Base-by-base conservation (phyloP, 176 grass and related monocot species). In the Aegilops longissima region DNA sequence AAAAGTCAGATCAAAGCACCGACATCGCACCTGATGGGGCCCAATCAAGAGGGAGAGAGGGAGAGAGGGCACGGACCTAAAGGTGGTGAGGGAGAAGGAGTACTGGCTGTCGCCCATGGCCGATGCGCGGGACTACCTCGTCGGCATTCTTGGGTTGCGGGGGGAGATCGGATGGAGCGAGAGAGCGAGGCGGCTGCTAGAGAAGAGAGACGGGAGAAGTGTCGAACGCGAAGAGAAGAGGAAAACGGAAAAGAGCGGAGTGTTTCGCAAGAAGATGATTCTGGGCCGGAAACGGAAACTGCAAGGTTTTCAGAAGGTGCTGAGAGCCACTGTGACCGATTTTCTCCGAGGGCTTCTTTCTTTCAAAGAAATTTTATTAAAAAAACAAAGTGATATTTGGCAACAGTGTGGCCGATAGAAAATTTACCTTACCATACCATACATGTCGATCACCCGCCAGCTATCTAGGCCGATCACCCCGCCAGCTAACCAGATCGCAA, bases 11-110 rank as follows among this genome's bases (percentile, higher is more conserved):
- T 76, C 73, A 75, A 49, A 51, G 45, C 24, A 17, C 42, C 23
- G 13, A 29, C 23, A 2, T 24, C 71, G 23, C 12, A 9, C 42
- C 13, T 18, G 47, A 75, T 30, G 13, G 56, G 9, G 40, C 40
- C 29, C 76, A 66, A 63, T 9, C 18, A 27, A 27, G 30, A 31
- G 30, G 30, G 24, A 49, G 54, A 59, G 10, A 3, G 52, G 20
- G 39, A 38, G 30, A 31, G 30, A 31, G 30, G 30, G 69, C 16
- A 12, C 70, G 23, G 14, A 98, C 93, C 93, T 95, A 88, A 98
- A 98, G 64, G 96, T 98, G 85, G 96, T 98, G 70, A 95, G 96
- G 27, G 93, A 98, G 88, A 94, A 98, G 83, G 97, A 98, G 86
- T 98, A 98, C 64, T 98, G 96, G 83, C 90, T 94, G 89, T 98